Conservation (phyloP, 768 basidiomycete species). For the Hypsizygus marmoreus region DNA sequence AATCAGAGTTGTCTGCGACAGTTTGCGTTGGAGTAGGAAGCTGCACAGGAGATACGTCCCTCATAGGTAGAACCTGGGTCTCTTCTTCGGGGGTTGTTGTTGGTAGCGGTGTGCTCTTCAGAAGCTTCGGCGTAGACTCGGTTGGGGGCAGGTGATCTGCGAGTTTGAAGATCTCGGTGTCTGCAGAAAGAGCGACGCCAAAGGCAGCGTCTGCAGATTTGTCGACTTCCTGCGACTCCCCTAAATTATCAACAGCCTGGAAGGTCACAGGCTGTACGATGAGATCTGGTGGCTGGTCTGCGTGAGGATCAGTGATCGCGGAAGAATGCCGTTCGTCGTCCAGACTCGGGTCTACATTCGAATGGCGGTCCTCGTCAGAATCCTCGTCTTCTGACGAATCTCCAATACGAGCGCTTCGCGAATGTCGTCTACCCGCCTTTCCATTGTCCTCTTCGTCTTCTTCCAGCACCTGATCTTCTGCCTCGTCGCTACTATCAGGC, state of each 20-base stretch:
- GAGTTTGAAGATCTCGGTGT: constrained; percentile 20
- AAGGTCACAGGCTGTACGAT: constrained; percentile 26
- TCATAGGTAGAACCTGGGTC: too few relatives aligned
- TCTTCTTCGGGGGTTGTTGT: constrained; percentile 25
- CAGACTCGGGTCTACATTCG: constrained; percentile 16
- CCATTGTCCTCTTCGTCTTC: constrained; percentile 34
- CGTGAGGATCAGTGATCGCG: not conserved
- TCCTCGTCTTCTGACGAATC: constrained; percentile 32
- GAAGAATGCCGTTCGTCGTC: not conserved
- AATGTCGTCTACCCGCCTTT: constrained; percentile 29
- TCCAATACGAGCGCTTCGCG: constrained; percentile 23
- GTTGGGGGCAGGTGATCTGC: constrained; percentile 1
- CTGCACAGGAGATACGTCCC: too few relatives aligned
- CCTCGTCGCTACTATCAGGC: constrained; percentile 43
- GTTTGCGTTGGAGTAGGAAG: too few relatives aligned
- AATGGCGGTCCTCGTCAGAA: constrained; percentile 38
- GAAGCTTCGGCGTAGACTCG: not conserved
- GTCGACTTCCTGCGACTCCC: constrained; percentile 34
- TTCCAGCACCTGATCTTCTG: constrained; percentile 37
- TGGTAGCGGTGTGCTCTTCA: constrained; percentile 8
- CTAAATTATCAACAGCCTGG: constrained; percentile 28
- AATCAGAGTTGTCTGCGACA: too few relatives aligned
- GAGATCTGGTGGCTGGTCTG: constrained; percentile 3
- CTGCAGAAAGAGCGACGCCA: constrained; percentile 33
- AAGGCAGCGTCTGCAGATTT: constrained; percentile 34